These are phyloP conservation scores for Nothophytophthora sp. DNA, from an alignment of 352 stramenopile genomes.

Conservation along the genomic window DNA sequence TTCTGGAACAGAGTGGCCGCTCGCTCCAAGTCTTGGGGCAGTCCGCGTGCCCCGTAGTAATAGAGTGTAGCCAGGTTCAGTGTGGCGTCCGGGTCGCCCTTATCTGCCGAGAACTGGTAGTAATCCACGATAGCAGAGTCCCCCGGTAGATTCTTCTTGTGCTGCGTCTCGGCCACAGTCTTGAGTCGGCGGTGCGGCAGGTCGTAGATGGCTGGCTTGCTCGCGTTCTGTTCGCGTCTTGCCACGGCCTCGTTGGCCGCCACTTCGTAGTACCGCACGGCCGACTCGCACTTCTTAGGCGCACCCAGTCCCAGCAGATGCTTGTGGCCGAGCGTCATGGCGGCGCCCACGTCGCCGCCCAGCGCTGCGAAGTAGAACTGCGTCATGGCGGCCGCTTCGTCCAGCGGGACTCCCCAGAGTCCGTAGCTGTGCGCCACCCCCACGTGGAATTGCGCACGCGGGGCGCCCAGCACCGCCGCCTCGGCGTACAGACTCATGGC, in stretches of 20 bases:
- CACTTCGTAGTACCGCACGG: slow-evolving; percentile 89
- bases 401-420: slow-evolving; percentile 67
- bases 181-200: slow-evolving; percentile 75
- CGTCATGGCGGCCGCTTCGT: slow-evolving; percentile 68
- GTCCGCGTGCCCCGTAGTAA: slow-evolving; percentile 74
- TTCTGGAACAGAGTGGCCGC: slow-evolving; percentile 68
- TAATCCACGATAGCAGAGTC: slow-evolving; percentile 88
- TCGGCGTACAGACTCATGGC: slow-evolving; percentile 68
- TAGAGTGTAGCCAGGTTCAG: slow-evolving; percentile 87
- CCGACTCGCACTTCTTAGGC: slow-evolving; percentile 81
- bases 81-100: slow-evolving; percentile 82
- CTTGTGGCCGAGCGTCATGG: slow-evolving; percentile 80
- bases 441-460: slow-evolving; percentile 82
- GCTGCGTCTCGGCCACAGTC: slow-evolving; percentile 65
- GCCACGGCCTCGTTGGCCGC: slow-evolving; percentile 79
- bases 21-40: slow-evolving; percentile 69
- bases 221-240: slow-evolving; percentile 58
- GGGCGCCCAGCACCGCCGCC: slow-evolving; percentile 55
- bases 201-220: slow-evolving; percentile 68
- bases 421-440: slow-evolving; percentile 84
- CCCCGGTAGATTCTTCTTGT: slow-evolving; percentile 80
- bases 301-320: slow-evolving; percentile 75
- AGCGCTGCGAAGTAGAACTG: slow-evolving; percentile 88
- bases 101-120: slow-evolving; percentile 89
- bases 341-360: slow-evolving; percentile 56